A percentile compares a stretch with the other conserved stretches of the same genome.
Evolutionary conservation across 768 basidiomycete genomes (phyloP).

Genomic region (Tephrocybe sp.): DNA sequence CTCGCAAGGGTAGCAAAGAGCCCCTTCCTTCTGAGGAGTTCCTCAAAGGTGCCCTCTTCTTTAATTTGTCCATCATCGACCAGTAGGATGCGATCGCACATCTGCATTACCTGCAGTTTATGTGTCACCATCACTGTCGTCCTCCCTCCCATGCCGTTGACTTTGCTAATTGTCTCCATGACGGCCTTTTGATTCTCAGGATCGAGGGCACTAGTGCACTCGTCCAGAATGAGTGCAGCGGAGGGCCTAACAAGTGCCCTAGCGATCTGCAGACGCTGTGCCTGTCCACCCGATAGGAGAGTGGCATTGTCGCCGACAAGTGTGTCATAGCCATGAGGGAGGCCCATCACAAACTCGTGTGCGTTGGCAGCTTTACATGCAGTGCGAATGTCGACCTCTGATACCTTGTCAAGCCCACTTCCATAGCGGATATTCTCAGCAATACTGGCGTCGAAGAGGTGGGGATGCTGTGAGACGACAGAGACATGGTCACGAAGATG

Average conservation of each 20-base stretch:
- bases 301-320: conserved; percentile 86
- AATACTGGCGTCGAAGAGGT: conserved; percentile 86
- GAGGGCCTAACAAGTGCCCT: conserved; percentile 79
- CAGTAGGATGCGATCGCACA: conserved; percentile 88
- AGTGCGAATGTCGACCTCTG: conserved; percentile 53
- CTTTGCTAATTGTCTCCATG: conserved; percentile 39
- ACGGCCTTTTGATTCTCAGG: conserved; percentile 80
- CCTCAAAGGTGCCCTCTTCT: conserved; percentile 77
- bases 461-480: conserved; percentile 84
- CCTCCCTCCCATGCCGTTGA: conserved; percentile 45
- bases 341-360: conserved; percentile 78
- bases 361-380: conserved; percentile 81
- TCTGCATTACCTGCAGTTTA: conserved; percentile 84
- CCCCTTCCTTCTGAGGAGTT: conserved; percentile 63
- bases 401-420: conserved; percentile 41
- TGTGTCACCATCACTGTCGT: conserved; percentile 95
- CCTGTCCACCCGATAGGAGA: conserved; percentile 93
- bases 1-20: conserved; percentile 75
- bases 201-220: conserved; percentile 94
- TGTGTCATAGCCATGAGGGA: conserved; percentile 87
- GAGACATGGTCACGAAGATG: conserved; percentile 83
- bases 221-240: conserved; percentile 82
- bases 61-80: conserved; percentile 73
- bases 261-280: conserved; percentile 90
- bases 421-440: conserved; percentile 91